These are phyloP conservation scores for Malassezia globosa DNA, from an alignment of 1,284 basidiomycete genomes.

Conservation along the genomic window DNA sequence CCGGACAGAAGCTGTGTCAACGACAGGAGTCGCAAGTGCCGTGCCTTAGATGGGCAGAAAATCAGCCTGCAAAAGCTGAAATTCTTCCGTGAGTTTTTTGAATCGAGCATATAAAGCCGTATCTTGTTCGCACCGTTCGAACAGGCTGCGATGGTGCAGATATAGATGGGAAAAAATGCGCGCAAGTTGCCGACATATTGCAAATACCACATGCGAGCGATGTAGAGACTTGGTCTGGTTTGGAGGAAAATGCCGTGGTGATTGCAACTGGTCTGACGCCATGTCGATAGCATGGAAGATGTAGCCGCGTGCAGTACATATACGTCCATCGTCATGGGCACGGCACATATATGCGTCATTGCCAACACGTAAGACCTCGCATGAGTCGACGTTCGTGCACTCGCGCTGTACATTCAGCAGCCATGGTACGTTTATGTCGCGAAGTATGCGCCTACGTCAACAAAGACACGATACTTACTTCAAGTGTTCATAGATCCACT, in stretches of 20 bases:
- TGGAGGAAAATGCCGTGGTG: constrained; percentile 78
- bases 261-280: constrained; percentile 82
- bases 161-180: constrained; percentile 92
- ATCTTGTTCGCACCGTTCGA: constrained; percentile 78
- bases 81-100: constrained; percentile 66
- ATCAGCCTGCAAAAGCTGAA: constrained; percentile 60
- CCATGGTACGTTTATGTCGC: constrained; percentile 78
- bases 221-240: constrained; percentile 72
- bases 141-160: constrained; percentile 63
- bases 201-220: constrained; percentile 51
- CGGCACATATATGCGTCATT: constrained; percentile 95
- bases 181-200: constrained; percentile 70
- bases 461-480: constrained; percentile 6
- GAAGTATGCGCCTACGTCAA: constrained; percentile 70
- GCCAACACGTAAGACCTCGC: constrained; percentile 91
- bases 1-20: constrained; percentile 9
- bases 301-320: constrained; percentile 91
- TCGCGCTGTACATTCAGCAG: constrained; percentile 73
- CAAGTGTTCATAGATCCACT: constrained; percentile 22
- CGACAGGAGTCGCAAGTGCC: not conserved
- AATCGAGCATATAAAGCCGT: constrained; percentile 84
- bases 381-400: constrained; percentile 55
- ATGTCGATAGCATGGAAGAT: constrained; percentile 88
- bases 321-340: constrained; percentile 55
- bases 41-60: constrained; percentile 3